Evolutionary conservation across 2,329 filamentous ascomycete genomes (phyloP), one percentile per base, ranked within the genome.

Genomic region (Biscogniauxia sp.): DNA sequence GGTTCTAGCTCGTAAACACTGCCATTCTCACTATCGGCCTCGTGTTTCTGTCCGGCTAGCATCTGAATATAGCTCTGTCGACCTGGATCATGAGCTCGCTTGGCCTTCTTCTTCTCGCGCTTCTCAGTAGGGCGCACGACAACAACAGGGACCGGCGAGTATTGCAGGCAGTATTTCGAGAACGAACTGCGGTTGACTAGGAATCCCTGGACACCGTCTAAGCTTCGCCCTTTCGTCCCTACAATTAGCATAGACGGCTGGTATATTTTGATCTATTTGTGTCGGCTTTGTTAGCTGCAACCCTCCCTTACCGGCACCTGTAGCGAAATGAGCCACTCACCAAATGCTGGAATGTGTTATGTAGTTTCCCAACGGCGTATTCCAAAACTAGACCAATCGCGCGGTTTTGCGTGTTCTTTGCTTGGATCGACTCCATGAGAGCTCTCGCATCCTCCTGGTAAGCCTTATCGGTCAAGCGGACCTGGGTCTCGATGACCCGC

Each of bases 121-220:
- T 96, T 96, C 63, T 91, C 90, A 32, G 89, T 90, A 41, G 93
- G 93, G 3, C 93, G 86, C 9, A 97, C 93, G 32, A 97, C 93
- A 28, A 97, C 93, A 7, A 97, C 93, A 0, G 93, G 93, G 1
- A 97, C 91, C 0, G 93, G 93, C 1, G 91, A 96, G 74, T 96
- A 93, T 73, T 97, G 93, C 13, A 97, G 82, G 70, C 93, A 97
- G 77, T 97, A 97, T 73, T 97, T 97, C 25, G 92, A 96, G 52
- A 97, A 93, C 0, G 91, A 95, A 65, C 92, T 95, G 51, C 83
- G 79, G 32, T 83, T 84, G 54, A 91, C 92, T 51, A 97, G 84
- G 28, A 97, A 80, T 54, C 92, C 91, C 73, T 96, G 93, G 60
- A 97, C 88, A 25, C 93, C 92, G 37, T 92, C 92, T 1, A 96